Evolutionary conservation across 108 stramenopile species (phyloP).

Genomic region (Fragilaria radians): DNA sequence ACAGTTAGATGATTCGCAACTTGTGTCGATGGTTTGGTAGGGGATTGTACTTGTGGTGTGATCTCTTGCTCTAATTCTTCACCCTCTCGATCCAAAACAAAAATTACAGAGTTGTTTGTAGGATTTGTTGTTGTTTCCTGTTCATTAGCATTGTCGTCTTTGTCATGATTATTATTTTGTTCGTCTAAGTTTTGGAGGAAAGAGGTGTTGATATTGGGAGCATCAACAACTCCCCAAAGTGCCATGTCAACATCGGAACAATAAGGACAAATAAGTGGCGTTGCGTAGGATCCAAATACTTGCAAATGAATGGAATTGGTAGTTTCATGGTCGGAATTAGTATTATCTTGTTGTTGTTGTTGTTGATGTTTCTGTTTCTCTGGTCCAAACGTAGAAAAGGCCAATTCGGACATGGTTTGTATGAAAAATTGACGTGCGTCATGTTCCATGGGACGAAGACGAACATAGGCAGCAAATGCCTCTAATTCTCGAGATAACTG

Average conservation of each 20-base stretch:
- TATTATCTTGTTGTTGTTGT: constrained; percentile 4
- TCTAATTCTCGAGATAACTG: constrained; percentile 42
- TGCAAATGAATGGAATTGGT: constrained; percentile 20
- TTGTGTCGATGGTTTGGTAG: neutral
- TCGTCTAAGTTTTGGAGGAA: too few species aligned
- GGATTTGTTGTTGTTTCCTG: neutral
- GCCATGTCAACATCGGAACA: constrained; percentile 68
- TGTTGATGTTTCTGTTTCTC: neutral
- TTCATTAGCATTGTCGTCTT: constrained; percentile 17
- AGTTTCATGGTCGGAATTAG: neutral
- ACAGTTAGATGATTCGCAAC: constrained; percentile 2
- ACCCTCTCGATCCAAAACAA: constrained; percentile 64
- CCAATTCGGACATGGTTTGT: constrained; percentile 21
- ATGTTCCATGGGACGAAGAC: constrained; percentile 38
- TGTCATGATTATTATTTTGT: neutral
- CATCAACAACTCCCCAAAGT: constrained; percentile 57
- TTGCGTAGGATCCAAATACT: constrained; percentile 75
- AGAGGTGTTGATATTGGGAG: too few species aligned
- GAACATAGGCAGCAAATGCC: constrained; percentile 54
- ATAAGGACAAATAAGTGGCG: constrained; percentile 60
- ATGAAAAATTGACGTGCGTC: constrained; percentile 36
- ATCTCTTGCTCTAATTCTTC: constrained; percentile 8
- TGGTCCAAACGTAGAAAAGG: constrained; percentile 2
- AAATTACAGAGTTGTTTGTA: constrained; percentile 25
- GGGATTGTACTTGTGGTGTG: neutral